Percentiles rank a stretch among this genome's conserved stretches.
Conservation (phyloP, 768 basidiomycete species). For the Lepiota brunneoincarnata region DNA sequence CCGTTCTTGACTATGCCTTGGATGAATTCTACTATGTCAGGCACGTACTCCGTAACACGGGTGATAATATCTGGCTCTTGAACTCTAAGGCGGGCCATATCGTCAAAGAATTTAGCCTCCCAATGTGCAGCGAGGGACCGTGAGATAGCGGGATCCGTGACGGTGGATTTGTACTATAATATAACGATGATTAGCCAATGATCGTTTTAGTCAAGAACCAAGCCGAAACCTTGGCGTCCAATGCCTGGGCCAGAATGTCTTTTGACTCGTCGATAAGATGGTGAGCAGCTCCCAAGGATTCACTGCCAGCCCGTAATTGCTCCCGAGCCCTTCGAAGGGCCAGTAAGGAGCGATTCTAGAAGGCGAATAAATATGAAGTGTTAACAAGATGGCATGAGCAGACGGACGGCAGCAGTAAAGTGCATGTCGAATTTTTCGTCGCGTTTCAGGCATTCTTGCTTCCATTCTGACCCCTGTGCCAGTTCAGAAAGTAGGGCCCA, state of each 20-base stretch:
- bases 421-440: slow-evolving; percentile 96
- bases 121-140: slow-evolving; percentile 80
- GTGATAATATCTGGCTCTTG: slow-evolving; percentile 89
- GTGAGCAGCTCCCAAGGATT: slow-evolving; percentile 42
- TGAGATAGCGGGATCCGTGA: slow-evolving; percentile 85
- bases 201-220: neutral
- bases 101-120: slow-evolving; percentile 87
- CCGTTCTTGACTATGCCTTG: slow-evolving; percentile 84
- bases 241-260: slow-evolving; percentile 69
- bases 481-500: slow-evolving; percentile 59
- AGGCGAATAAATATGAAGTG: slow-evolving; percentile 14
- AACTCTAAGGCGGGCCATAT: slow-evolving; percentile 88
- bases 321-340: slow-evolving; percentile 53
- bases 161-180: slow-evolving; percentile 67
- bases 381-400: slow-evolving; percentile 14
- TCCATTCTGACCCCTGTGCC: slow-evolving; percentile 58
- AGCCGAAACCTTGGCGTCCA: slow-evolving; percentile 68
- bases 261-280: slow-evolving; percentile 69
- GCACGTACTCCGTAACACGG: slow-evolving; percentile 95
- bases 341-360: slow-evolving; percentile 45
- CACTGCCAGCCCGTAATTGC: slow-evolving; percentile 38
- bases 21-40: slow-evolving; percentile 90
- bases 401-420: slow-evolving; percentile 70
- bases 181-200: slow-evolving; percentile 9
- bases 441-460: slow-evolving; percentile 63